phyloP scores from a whole-genome alignment of 345 rosid genomes.

The Trapa bicornis region DNA sequence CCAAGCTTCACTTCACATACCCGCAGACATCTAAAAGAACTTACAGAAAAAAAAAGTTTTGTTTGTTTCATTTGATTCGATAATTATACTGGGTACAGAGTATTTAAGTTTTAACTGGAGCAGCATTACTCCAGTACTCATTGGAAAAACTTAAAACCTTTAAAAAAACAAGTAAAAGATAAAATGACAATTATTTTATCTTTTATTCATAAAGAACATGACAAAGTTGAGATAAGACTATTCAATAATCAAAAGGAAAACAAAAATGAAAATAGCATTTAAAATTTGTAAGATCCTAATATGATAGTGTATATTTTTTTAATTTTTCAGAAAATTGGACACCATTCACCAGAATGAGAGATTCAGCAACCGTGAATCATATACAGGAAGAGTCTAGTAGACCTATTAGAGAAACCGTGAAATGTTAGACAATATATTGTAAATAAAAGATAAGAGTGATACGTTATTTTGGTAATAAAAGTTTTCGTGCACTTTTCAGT shows the following conservation, averaged over 20 bases:
- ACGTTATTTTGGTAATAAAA: too few relatives aligned
- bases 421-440: background rate
- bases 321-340: background rate
- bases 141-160: background rate
- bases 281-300: background rate
- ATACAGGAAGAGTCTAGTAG: background rate
- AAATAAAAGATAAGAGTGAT: background rate
- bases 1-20: background rate
- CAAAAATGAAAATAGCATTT: background rate
- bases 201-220: background rate
- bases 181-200: too few relatives aligned
- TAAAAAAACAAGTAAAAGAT: background rate
- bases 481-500: too few relatives aligned
- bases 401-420: background rate
- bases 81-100: background rate
- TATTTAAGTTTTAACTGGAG: background rate
- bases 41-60: background rate
- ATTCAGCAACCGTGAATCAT: background rate
- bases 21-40: background rate
- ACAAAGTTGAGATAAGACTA: background rate
- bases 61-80: background rate
- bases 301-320: background rate
- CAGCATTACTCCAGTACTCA: background rate
- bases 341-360: background rate
- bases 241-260: background rate